Base-by-base conservation (phyloP, 768 basidiomycete species). In the Kwoniella shandongensis region DNA sequence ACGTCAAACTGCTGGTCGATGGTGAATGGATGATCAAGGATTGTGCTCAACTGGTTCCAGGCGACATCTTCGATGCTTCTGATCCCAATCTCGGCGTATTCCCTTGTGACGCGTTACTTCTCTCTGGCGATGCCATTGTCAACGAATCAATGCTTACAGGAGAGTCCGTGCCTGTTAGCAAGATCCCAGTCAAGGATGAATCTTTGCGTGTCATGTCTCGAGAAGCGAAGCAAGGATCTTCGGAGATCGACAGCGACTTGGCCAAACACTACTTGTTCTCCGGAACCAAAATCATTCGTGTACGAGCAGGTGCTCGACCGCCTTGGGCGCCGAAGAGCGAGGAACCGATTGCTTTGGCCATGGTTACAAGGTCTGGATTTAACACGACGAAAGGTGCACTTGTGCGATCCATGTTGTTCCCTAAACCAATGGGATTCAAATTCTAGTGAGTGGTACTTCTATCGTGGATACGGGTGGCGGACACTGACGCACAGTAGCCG, bases 401-500 rank as follows among this genome's bases (percentile, higher is more conserved):
- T 22, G 85, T 98, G 22, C 83, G 96, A 22, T 97, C 94, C 0
- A 99, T 99, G 94, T 81, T 99, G 15, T 99, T 93, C 79, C 96
- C 96, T 0, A 97, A 96, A 72, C 93, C 94, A 0, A 92, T 96
- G 61, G 94, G 92, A 0, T 99, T 99, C 84, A 96, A 96, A 76
- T 98, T 99, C 78, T 98, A 98, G 78, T 86, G 87, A 29, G 72
- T 65, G 13, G 89, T 27, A 80, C 87, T 7, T 42, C 8, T 20
- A 17, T 23, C 7, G 17, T 23, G 5, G 30, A 8, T 47, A 3
- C n/a, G n/a, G n/a, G n/a, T n/a, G n/a, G n/a, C n/a, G n/a, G n/a
- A n/a, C n/a, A n/a, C n/a, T n/a, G n/a, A n/a, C n/a, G n/a, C n/a
- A n/a, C 20, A 2, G 22, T 44, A 70, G 71, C 62, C 73, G 76